Conservation (phyloP, 352 stramenopile species). For the Phytopythium aichiense region DNA sequence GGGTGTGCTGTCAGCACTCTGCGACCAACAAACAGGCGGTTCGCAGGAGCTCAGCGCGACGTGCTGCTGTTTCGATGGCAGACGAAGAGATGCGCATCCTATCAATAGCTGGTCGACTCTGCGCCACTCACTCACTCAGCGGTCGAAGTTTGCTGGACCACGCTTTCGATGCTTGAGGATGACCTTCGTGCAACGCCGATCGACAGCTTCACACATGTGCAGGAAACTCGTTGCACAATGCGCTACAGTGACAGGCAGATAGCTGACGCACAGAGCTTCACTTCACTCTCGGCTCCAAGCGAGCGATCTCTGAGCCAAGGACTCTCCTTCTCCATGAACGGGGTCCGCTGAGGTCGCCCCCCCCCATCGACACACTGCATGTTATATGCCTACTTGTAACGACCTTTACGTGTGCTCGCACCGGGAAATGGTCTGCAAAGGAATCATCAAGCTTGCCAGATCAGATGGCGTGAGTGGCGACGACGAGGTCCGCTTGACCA, state of each 20-base stretch:
- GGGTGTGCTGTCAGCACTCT: not conserved
- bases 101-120: not conserved
- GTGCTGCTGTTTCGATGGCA: not conserved
- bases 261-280: no score
- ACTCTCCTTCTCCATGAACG: no score
- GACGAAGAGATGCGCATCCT: not conserved
- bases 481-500: not conserved
- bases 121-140: not conserved
- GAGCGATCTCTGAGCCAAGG: no score
- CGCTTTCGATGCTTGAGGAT: not conserved
- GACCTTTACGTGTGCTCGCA: not conserved
- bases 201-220: not conserved
- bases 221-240: not conserved
- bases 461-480: not conserved
- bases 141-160: not conserved
- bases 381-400: no score
- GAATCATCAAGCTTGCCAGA: not conserved
- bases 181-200: not conserved
- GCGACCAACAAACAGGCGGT: constrained; percentile 4
- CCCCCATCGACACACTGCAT: no score
- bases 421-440: not conserved
- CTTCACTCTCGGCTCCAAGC: not conserved
- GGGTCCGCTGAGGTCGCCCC: no score
- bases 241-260: no score
- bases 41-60: no score